These are phyloP conservation scores for Orbilia javanica DNA, from an alignment of 2,329 filamentous ascomycete species.

Conservation along the genomic window DNA sequence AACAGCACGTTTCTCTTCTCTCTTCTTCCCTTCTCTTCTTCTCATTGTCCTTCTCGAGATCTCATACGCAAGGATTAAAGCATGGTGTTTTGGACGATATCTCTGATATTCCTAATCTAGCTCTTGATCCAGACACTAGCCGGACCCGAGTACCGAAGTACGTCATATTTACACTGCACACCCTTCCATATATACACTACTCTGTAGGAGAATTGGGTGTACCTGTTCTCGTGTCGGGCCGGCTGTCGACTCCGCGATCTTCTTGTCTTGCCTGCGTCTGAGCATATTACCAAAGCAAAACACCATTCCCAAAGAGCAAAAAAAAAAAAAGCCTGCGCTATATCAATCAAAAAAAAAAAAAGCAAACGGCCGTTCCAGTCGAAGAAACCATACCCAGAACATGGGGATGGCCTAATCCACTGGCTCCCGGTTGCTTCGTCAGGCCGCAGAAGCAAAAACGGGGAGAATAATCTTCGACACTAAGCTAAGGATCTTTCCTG, in stretches of 20 bases:
- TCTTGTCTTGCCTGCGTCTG: neutral
- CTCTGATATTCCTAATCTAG: neutral
- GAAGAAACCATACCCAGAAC: slow-evolving; percentile 48
- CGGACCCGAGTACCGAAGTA: neutral
- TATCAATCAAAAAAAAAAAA: slow-evolving; percentile 9
- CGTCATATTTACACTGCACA: neutral
- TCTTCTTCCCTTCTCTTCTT: slow-evolving; percentile 1
- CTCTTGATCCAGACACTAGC: neutral
- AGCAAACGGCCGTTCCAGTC: slow-evolving; percentile 28
- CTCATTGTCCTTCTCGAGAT: neutral
- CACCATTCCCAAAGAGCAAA: neutral
- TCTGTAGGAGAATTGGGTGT: neutral
- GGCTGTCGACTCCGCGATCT: neutral
- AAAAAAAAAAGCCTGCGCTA: slow-evolving; percentile 4
- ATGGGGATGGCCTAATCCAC: slow-evolving; percentile 43
- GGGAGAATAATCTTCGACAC: slow-evolving; percentile 37
- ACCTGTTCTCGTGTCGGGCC: neutral
- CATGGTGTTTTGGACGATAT: too few relatives aligned
- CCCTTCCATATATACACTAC: neutral
- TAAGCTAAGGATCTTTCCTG: slow-evolving; percentile 47
- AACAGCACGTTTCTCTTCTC: neutral
- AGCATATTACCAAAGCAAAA: neutral
- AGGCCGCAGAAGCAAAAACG: slow-evolving; percentile 28
- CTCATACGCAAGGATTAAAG: too few relatives aligned
- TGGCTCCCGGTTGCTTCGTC: slow-evolving; percentile 43